These are phyloP conservation scores for Thermomyces lanuginosus DNA, from an alignment of 2,329 filamentous ascomycete species.

Conservation along the genomic window DNA sequence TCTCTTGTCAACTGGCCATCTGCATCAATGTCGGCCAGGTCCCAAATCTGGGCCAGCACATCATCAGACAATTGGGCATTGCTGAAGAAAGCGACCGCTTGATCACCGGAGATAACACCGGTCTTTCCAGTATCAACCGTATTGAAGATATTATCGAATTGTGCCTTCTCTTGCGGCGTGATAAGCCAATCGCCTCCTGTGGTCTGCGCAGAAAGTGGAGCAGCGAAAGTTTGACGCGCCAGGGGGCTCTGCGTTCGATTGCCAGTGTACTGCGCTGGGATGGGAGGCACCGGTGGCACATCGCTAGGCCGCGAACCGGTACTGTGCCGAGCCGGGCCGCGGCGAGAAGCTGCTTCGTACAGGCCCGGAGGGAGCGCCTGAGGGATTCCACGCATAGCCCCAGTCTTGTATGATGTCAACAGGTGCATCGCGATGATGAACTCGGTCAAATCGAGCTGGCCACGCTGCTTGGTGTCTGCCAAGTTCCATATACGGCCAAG, in stretches of 20 bases:
- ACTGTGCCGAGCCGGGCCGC: conserved; percentile 36
- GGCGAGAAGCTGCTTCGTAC: conserved; percentile 75
- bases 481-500: conserved; percentile 94
- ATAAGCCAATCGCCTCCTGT: conserved; percentile 65
- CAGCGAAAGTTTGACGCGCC: conserved; percentile 33
- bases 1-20: conserved; percentile 72
- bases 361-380: conserved; percentile 65
- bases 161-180: conserved; percentile 63
- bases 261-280: conserved; percentile 64
- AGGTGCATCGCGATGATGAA: conserved; percentile 98
- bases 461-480: conserved; percentile 83
- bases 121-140: conserved; percentile 65
- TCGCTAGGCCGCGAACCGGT: conserved; percentile 35
- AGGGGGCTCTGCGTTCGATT: conserved; percentile 46
- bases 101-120: conserved; percentile 81
- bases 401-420: conserved; percentile 76
- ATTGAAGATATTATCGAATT: conserved; percentile 75
- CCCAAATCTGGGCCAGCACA: conserved; percentile 85
- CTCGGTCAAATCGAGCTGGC: conserved; percentile 69
- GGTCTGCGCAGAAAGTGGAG: conserved; percentile 36
- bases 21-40: conserved; percentile 84
- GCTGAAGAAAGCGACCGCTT: conserved; percentile 85
- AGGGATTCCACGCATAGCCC: conserved; percentile 62
- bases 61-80: conserved; percentile 84
- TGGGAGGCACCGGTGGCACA: conserved; percentile 43